Percentiles rank a stretch among this genome's conserved stretches.
These are phyloP conservation scores for Botrytis byssoidea DNA, from an alignment of 2,329 filamentous ascomycete genomes.

Conservation along the genomic window DNA sequence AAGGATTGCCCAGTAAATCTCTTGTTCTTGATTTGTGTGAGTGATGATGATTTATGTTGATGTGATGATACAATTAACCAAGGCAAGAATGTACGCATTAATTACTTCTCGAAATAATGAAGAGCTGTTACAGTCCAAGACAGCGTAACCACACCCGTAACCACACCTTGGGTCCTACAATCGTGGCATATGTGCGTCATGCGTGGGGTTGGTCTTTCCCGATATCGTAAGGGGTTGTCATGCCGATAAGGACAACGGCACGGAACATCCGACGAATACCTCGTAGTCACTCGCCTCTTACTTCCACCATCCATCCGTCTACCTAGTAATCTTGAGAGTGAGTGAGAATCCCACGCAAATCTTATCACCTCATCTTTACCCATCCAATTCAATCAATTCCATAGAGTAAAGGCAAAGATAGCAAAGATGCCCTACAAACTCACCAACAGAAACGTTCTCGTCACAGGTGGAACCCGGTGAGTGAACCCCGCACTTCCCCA, in stretches of 20 bases:
- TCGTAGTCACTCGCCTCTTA: not conserved
- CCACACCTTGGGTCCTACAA: not conserved
- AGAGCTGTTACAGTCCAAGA: not conserved
- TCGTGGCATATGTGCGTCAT: not conserved
- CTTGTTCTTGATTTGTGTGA: not conserved
- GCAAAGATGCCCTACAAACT: conserved; percentile 60
- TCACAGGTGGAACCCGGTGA: conserved; percentile 64
- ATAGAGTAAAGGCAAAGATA: not conserved
- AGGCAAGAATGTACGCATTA: not conserved
- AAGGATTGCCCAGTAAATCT: conserved; percentile 36
- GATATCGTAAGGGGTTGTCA: not conserved
- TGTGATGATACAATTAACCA: not conserved
- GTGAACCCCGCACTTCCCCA: conserved; percentile 27
- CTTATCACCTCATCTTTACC: not conserved
- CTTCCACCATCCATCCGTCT: not conserved
- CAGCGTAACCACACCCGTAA: not conserved
- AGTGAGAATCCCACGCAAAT: not conserved
- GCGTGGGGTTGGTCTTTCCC: not conserved
- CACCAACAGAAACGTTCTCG: conserved; percentile 58
- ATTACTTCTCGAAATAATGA: not conserved
- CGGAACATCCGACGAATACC: too few relatives aligned
- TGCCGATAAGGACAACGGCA: not conserved
- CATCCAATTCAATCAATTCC: not conserved
- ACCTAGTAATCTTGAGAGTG: not conserved
- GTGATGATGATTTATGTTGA: not conserved